Percentiles rank a stretch among this genome's conserved stretches.
Conservation (phyloP, 1,284 basidiomycete species). For the Microbotryum silenes-acaulis region DNA sequence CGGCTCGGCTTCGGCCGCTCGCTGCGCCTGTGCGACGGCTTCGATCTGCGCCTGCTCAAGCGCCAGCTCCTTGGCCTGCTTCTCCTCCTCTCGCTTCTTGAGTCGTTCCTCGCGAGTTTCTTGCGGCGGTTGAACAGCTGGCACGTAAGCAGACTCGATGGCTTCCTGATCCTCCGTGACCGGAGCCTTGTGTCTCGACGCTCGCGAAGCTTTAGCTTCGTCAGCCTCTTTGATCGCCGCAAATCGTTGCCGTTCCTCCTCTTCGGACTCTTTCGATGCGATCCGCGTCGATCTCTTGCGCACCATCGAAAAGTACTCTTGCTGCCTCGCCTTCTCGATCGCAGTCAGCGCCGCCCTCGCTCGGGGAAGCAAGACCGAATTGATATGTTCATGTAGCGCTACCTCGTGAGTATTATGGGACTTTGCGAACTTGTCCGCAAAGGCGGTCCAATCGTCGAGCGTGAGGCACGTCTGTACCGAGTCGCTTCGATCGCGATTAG, state of each 20-base stretch:
- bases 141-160: neutral
- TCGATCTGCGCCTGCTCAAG: slow-evolving; percentile 38
- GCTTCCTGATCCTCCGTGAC: neutral
- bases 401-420: slow-evolving; percentile 71
- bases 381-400: slow-evolving; percentile 60
- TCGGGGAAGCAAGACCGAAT: neutral
- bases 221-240: slow-evolving; percentile 50
- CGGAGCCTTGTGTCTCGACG: neutral
- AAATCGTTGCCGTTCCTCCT: slow-evolving; percentile 53
- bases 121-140: slow-evolving; percentile 33
- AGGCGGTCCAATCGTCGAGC: slow-evolving; percentile 68
- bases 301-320: slow-evolving; percentile 56
- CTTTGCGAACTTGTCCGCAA: slow-evolving; percentile 61
- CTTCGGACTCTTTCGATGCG: slow-evolving; percentile 51
- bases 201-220: slow-evolving; percentile 40
- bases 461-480: slow-evolving; percentile 61
- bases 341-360: slow-evolving; percentile 38
- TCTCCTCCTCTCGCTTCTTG: slow-evolving; percentile 42
- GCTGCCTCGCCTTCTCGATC: slow-evolving; percentile 54
- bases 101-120: slow-evolving; percentile 44
- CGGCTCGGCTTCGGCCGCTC: slow-evolving; percentile 12
- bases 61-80: slow-evolving; percentile 36
- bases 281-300: slow-evolving; percentile 78
- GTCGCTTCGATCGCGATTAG: too few species aligned
- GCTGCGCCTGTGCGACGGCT: slow-evolving; percentile 14